These are phyloP conservation scores for Platanthera guangdongensis DNA, from an alignment of 106 monocot genomes.

Conservation along the genomic window DNA sequence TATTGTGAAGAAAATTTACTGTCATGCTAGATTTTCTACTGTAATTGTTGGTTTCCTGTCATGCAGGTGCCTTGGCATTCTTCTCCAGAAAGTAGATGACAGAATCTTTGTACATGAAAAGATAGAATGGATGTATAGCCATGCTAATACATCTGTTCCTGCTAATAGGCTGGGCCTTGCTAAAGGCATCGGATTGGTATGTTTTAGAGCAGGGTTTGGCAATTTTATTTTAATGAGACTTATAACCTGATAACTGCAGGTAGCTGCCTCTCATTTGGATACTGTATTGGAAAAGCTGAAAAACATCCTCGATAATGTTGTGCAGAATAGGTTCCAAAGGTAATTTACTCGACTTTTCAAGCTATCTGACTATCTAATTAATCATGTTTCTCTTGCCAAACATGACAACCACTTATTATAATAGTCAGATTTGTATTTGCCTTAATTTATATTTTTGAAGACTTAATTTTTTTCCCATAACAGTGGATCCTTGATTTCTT, in stretches of 20 bases:
- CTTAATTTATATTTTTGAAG: not conserved
- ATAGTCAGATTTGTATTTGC: not conserved
- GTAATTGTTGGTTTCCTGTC: conserved; percentile 9
- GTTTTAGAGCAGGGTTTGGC: conserved; percentile 10
- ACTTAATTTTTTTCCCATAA: not conserved
- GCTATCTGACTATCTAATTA: not conserved
- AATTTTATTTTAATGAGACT: conserved; percentile 3
- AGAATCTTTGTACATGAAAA: conserved; percentile 71
- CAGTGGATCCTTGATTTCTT: not conserved
- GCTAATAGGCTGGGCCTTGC: conserved; percentile 91
- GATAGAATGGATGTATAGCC: conserved; percentile 87
- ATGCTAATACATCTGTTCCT: conserved; percentile 74
- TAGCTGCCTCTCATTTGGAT: conserved; percentile 93
- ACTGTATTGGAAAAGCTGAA: conserved; percentile 88
- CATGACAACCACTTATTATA: not conserved
- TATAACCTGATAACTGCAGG: conserved; percentile 29
- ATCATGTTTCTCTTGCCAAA: not conserved
- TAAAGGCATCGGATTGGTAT: conserved; percentile 99
- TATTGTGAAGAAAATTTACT: too few relatives aligned
- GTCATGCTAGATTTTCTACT: not conserved
- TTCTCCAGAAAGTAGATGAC: conserved; percentile 97
- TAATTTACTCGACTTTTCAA: conserved; percentile 16
- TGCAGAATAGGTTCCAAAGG: conserved; percentile 68
- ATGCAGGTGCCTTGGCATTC: conserved; percentile 86
- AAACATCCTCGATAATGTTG: conserved; percentile 78